Percentiles rank a stretch among this genome's conserved stretches.
phyloP scores from a whole-genome alignment of 2,329 filamentous ascomycete species.

The Coniella lustricola region DNA sequence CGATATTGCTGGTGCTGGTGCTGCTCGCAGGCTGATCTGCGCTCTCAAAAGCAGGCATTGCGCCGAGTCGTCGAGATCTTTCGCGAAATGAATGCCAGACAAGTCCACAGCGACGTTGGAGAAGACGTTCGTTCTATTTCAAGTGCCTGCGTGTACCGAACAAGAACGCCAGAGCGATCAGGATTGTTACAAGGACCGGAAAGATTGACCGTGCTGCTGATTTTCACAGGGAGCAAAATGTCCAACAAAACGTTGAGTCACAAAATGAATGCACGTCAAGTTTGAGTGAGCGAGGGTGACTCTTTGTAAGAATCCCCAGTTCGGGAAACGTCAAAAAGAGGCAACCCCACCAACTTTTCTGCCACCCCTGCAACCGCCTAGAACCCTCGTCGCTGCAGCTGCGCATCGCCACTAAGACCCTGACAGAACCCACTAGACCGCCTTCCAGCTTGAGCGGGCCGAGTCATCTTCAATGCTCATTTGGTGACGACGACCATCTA shows the following conservation, averaged over 20 bases:
- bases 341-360: conserved; percentile 11
- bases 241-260: conserved; percentile 1
- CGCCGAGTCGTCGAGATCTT: background rate
- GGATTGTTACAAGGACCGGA: too few species aligned
- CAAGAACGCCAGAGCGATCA: too few species aligned
- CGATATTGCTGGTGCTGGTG: conserved; percentile 14
- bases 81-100: background rate
- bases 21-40: conserved; percentile 16
- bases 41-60: conserved; percentile 27
- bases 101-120: background rate
- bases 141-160: too few species aligned
- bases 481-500: background rate
- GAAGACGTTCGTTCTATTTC: too few species aligned
- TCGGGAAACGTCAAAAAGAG: conserved; percentile 6
- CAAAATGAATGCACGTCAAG: background rate
- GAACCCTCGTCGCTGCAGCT: too few species aligned
- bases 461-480: too few species aligned
- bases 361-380: background rate
- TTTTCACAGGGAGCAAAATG: too few species aligned
- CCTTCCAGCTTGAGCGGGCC: too few species aligned
- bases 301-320: background rate
- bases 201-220: too few species aligned
- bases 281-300: background rate
- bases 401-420: too few species aligned
- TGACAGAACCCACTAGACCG: too few species aligned